These are phyloP conservation scores for Aechmea fasciata DNA, from an alignment of 176 grass and related monocot species.

Conservation along the genomic window DNA sequence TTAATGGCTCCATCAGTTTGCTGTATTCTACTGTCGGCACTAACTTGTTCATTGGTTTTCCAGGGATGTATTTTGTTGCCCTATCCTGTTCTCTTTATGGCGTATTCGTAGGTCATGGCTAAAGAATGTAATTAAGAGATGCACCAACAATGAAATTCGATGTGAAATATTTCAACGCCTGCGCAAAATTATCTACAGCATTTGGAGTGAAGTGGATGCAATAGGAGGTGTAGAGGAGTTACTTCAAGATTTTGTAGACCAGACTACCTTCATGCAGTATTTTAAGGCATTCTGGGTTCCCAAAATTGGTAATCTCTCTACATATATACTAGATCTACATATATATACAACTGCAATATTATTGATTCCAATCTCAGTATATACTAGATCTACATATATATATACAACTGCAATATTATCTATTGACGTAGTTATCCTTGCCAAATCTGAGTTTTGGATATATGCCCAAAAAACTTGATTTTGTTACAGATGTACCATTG, in stretches of 20 bases:
- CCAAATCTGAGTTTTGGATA: too few relatives aligned
- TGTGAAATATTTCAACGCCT: slow-evolving; percentile 55
- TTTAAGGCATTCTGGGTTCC: slow-evolving; percentile 91
- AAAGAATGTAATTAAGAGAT: slow-evolving; percentile 81
- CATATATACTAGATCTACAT: neutral
- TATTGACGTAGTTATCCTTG: too few relatives aligned
- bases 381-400: neutral
- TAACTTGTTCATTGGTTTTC: neutral
- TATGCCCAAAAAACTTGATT: too few relatives aligned
- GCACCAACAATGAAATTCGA: slow-evolving; percentile 57
- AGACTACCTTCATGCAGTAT: slow-evolving; percentile 67
- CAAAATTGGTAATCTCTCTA: slow-evolving; percentile 56
- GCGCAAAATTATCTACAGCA: slow-evolving; percentile 57
- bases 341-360: neutral
- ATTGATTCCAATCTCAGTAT: neutral
- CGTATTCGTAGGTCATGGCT: slow-evolving; percentile 76
- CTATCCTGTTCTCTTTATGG: slow-evolving; percentile 76
- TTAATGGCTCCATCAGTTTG: neutral
- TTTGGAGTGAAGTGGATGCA: slow-evolving; percentile 55
- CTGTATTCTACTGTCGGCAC: neutral
- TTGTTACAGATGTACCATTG: too few relatives aligned
- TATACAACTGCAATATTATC: neutral
- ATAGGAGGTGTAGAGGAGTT: slow-evolving; percentile 56
- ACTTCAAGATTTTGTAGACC: slow-evolving; percentile 88
- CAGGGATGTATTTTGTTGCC: slow-evolving; percentile 69